phyloP scores from a whole-genome alignment of 345 rosid species.

The Camelina laxa region DNA sequence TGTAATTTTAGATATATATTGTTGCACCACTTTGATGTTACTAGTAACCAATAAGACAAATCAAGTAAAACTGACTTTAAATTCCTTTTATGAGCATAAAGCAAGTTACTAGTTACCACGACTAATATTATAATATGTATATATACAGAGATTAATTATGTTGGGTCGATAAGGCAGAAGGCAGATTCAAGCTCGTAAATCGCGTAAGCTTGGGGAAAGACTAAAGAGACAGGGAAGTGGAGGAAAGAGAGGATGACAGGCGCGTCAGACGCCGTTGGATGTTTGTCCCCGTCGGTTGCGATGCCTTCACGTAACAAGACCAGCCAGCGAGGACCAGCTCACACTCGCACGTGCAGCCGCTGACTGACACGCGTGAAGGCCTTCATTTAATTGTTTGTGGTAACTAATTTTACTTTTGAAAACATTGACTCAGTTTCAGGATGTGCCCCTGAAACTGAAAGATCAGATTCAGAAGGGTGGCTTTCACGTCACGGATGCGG shows the following conservation, averaged over 20 bases:
- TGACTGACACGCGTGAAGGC: conserved; percentile 41
- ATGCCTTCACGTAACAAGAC: conserved; percentile 48
- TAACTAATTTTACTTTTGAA: background rate
- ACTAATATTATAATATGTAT: background rate
- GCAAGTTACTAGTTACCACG: background rate
- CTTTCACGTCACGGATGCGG: conserved; percentile 46
- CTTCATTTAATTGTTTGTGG: conserved; percentile 43
- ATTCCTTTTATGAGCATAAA: conserved; percentile 8
- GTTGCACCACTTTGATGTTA: background rate
- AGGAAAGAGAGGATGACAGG: conserved; percentile 44
- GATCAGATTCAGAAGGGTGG: conserved; percentile 22
- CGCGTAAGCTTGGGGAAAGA: conserved; percentile 14
- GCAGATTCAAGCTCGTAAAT: conserved; percentile 40
- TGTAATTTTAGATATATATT: background rate
- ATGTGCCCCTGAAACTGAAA: conserved; percentile 12
- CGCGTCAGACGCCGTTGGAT: conserved; percentile 58
- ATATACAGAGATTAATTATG: conserved; percentile 23
- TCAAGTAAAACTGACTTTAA: background rate
- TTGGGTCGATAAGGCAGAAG: conserved; percentile 17
- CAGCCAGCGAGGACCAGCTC: conserved; percentile 46
- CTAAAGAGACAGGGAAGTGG: conserved; percentile 37
- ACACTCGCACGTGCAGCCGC: conserved; percentile 51
- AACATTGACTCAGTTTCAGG: conserved; percentile 37
- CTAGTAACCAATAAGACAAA: background rate
- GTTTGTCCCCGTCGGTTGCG: conserved; percentile 51